phyloP scores from a whole-genome alignment of 352 stramenopile species.

The Elongisporangium senticosum region DNA sequence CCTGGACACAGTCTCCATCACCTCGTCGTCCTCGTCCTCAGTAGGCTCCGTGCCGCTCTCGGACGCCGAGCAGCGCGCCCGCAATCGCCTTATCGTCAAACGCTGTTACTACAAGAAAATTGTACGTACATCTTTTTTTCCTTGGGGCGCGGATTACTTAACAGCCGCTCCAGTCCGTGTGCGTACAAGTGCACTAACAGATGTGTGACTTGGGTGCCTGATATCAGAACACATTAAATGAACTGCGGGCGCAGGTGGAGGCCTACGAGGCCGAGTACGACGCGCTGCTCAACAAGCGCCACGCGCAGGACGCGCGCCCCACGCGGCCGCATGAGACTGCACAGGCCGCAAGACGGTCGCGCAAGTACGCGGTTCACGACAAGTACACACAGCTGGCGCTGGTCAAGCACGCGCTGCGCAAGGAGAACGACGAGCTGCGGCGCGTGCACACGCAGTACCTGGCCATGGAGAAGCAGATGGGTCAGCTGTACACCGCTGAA shows the following conservation, averaged over 20 bases:
- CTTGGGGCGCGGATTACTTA: background rate
- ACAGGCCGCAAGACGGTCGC: background rate
- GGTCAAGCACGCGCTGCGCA: conserved; percentile 32
- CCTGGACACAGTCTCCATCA: background rate
- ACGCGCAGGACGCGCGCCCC: conserved; percentile 23
- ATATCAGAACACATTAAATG: conserved; percentile 47
- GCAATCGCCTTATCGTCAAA: conserved; percentile 61
- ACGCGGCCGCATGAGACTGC: conserved; percentile 5
- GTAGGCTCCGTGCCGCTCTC: conserved; percentile 7
- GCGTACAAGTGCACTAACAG: conserved; percentile 1
- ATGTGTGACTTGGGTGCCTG: background rate
- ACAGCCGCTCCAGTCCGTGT: background rate
- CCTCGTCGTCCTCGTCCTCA: background rate
- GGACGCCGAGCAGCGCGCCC: conserved; percentile 33
- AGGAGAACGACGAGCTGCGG: conserved; percentile 54
- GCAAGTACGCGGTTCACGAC: conserved; percentile 9
- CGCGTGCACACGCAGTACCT: conserved; percentile 32
- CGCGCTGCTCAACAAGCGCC: conserved; percentile 22
- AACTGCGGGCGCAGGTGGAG: conserved; percentile 41
- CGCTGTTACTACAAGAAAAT: conserved; percentile 75
- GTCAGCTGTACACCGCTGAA: conserved; percentile 28
- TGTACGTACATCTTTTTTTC: conserved; percentile 21
- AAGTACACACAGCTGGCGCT: conserved; percentile 52
- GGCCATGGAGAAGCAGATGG: conserved; percentile 46
- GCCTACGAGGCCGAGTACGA: conserved; percentile 39